Evolutionary conservation across 345 rosid genomes (phyloP), one percentile per base, ranked within the genome.

Genomic region (Lumnitzera racemosa): DNA sequence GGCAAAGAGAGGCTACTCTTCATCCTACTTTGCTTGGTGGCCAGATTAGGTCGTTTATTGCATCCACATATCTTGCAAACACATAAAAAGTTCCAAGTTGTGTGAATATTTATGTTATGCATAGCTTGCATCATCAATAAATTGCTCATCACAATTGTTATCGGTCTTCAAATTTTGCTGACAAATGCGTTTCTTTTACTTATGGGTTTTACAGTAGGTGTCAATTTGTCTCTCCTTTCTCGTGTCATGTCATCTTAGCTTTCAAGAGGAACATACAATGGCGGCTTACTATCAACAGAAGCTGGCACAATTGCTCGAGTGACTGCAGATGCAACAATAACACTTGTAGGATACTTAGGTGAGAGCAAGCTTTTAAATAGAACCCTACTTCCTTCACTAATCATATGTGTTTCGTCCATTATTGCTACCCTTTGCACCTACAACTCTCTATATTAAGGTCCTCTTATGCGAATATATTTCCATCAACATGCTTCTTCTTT

Each of bases 251-350:
- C 99, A 10, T 88, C 99, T 17, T 78, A 98, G 76, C 91, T 90
- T 48, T 85, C 99, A 0, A 83, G 88, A 2, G 98, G 99, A 74
- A 95, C 99, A 17, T 95, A 83, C 83, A 95, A 95, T 47, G 98
- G 98, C 0, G 99, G 99, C 16, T 68, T 95, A 47, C 82, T 95
- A 1, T 95, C 98, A 0, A 95, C 96, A 4, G 98, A 95, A 78
- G 96, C 99, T 1, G 98, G 99, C 46, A 95, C 98, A 0, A 72
- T 90, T 47, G 99, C 99, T 55, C 78, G 99, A n/a, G 98, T 90
- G 8, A 81, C 90, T 36, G 98, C 99, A 5, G 98, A 95, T 67
- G 95, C 47, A 46, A 95, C 96, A 13, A 95, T 95, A 50, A 95
- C 99, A 1, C 49, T 95, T 68, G 98, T 90, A 15, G 99, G 99